A percentile compares a stretch with the other conserved stretches of the same genome.
Conservation (phyloP, 495 filamentous ascomycete genomes). For the Hyaloscypha hepaticicola region DNA sequence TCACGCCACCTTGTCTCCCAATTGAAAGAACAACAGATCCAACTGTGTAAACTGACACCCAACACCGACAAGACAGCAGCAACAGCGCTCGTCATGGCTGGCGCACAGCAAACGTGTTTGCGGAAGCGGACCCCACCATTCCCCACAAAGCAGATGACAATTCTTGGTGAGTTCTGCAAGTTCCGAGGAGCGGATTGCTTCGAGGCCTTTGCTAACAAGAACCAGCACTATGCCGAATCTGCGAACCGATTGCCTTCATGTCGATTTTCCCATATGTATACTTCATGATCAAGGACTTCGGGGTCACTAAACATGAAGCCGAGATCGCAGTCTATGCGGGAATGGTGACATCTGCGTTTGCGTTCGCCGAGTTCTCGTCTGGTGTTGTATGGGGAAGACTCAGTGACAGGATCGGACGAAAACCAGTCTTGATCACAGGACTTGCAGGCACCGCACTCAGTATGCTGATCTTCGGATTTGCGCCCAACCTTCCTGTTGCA, state of each 20-base stretch:
- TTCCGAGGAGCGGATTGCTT: not conserved
- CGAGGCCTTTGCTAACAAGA: not conserved
- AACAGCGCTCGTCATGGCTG: constrained; percentile 21
- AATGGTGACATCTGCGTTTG: constrained; percentile 95
- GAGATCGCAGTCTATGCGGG: constrained; percentile 91
- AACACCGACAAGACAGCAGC: not conserved
- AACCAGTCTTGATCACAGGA: constrained; percentile 86
- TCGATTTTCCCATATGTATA: constrained; percentile 99
- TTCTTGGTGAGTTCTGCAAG: constrained; percentile 58
- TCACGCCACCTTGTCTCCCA: not conserved
- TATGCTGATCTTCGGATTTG: constrained; percentile 92
- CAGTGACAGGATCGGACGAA: constrained; percentile 89
- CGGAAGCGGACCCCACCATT: constrained; percentile 40
- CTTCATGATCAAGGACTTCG: constrained; percentile 93
- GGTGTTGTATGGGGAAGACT: constrained; percentile 89
- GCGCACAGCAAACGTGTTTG: constrained; percentile 18
- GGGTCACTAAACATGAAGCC: constrained; percentile 65
- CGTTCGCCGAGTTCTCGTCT: constrained; percentile 90
- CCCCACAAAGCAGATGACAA: constrained; percentile 62
- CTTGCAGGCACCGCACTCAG: constrained; percentile 87
- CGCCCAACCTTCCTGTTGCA: constrained; percentile 77
- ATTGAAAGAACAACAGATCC: not conserved
- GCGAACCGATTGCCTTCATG: constrained; percentile 99
- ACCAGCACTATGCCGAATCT: constrained; percentile 87
- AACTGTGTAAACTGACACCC: not conserved